Evolutionary conservation across 352 stramenopile genomes (phyloP), one percentile per base, ranked within the genome.

Genomic region (Globisporangium echinulatum): DNA sequence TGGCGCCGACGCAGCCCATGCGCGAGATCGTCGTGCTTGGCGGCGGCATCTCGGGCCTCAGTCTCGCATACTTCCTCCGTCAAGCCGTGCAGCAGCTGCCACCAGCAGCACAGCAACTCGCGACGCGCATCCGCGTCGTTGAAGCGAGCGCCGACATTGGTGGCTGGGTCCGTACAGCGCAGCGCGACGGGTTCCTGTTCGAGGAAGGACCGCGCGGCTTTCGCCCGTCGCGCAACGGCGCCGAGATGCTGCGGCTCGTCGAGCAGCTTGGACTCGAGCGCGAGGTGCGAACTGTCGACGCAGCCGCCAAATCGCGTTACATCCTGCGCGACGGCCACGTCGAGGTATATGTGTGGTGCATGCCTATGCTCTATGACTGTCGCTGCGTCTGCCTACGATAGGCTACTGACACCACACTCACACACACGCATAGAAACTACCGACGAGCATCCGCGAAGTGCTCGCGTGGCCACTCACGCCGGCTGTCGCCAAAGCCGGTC

Each of bases 151-250:
- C 68, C 0, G 39, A 57, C n/a, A 42, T 75, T 7, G 85, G 85
- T 19, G 85, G 85, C 17, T 92, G 83, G 81, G 72, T 94, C 59
- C 75, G 72, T 17, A 92, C 85, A 7, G 79, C 79, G 11, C 66
- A 67, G 52, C 63, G 65, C 19, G 63, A 76, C n/a, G 74, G 65
- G 11, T 91, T 92, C 49, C 52, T 94, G 15, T 94, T 96, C 59
- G 87, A 96, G 63, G 75, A 88, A 58, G 87, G 87, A 0, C 87
- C 87, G 47, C 71, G 87, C 56, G 85, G 84, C 53, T 95, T 96
- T 52, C 82, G 87, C 0, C 87, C 87, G 33, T 92, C 81, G 46
- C 81, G 82, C 59, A 95, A 92, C 46, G 87, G 87, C 33, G 71
- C 85, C 47, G 82, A 94, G 66, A 91, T 94, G 70, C 67, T 96